Conservation (phyloP, 23 red algal species). For the Pyropia yezoensis region DNA sequence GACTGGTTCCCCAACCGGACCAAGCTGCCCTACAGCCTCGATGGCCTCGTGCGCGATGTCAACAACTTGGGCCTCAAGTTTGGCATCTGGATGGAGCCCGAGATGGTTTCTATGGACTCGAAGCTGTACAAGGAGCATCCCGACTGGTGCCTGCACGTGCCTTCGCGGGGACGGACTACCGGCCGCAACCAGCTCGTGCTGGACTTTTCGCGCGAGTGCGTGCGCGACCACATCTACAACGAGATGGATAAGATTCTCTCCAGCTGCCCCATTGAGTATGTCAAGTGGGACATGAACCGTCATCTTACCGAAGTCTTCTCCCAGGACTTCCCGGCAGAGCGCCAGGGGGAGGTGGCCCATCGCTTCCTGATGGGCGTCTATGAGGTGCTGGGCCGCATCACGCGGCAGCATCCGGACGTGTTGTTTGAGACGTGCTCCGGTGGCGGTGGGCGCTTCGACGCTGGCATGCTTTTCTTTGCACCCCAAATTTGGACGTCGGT, state of each 20-base stretch:
- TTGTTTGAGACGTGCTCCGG: constrained; percentile 93
- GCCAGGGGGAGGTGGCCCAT: constrained; percentile 88
- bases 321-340: constrained; percentile 48
- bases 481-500: constrained; percentile 87
- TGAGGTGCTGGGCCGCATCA: constrained; percentile 80
- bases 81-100: constrained; percentile 94
- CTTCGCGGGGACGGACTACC: constrained; percentile 60
- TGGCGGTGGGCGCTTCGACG: constrained; percentile 89
- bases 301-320: constrained; percentile 95
- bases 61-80: constrained; percentile 76
- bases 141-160: constrained; percentile 90
- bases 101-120: constrained; percentile 94
- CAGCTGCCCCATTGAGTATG: constrained; percentile 54
- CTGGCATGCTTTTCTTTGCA: constrained; percentile 76
- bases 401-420: constrained; percentile 70
- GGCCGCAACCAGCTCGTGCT: constrained; percentile 93
- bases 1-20: constrained; percentile 85
- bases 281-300: constrained; percentile 98
- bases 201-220: constrained; percentile 75
- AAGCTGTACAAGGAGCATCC: constrained; percentile 66
- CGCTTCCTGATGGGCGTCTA: constrained; percentile 91
- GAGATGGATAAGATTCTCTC: constrained; percentile 40
- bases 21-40: constrained; percentile 76
- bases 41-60: constrained; percentile 60
- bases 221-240: constrained; percentile 78